These are phyloP conservation scores for Botrytis fragariae DNA, from an alignment of 2,329 filamentous ascomycete species.

Conservation along the genomic window DNA sequence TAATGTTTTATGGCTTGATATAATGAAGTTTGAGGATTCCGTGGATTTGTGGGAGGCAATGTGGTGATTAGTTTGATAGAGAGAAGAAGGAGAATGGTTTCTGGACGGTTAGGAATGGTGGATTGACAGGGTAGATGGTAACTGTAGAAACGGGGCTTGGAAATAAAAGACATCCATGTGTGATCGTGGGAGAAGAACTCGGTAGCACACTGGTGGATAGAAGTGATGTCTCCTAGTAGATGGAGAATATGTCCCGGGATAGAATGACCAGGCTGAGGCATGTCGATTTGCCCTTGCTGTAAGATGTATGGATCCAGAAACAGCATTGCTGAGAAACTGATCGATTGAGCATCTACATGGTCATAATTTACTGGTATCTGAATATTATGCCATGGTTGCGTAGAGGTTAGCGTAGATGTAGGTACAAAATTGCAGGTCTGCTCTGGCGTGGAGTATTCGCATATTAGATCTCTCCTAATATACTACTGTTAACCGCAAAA, in stretches of 20 bases:
- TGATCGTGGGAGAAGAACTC: background rate
- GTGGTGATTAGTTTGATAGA: background rate
- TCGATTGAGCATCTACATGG: background rate
- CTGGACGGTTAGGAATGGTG: background rate
- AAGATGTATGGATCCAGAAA: background rate
- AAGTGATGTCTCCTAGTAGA: background rate
- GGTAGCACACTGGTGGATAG: background rate
- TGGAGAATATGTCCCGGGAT: background rate
- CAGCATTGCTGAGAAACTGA: background rate
- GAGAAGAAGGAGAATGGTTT: background rate
- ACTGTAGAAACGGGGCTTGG: background rate
- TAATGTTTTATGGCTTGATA: background rate
- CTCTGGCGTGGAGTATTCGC: background rate
- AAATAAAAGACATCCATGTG: background rate
- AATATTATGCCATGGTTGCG: background rate
- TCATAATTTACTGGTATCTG: background rate
- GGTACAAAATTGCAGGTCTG: background rate
- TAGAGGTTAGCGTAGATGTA: background rate
- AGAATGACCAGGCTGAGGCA: background rate
- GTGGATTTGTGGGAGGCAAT: background rate
- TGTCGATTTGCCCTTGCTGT: background rate
- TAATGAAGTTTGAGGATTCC: background rate
- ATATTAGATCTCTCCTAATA: background rate
- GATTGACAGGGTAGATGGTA: background rate
- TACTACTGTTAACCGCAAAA: background rate